Conservation (phyloP, 73 alveolate genomes). For the Urostyla sp. region DNA sequence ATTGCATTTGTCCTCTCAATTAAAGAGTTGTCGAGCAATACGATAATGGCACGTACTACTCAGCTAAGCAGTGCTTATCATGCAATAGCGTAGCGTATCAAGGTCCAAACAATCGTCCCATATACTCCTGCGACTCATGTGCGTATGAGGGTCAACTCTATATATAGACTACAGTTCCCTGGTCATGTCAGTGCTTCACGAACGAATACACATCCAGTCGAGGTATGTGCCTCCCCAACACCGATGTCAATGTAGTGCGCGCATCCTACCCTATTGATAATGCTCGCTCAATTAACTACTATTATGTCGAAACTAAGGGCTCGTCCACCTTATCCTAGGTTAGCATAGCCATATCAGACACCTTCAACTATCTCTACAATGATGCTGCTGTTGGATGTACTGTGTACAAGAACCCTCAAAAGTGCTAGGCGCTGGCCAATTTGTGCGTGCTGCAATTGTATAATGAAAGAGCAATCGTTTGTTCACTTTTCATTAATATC, state of each 20-base stretch:
- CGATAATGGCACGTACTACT: background rate
- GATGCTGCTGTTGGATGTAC: slow-evolving; percentile 79
- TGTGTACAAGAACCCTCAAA: slow-evolving; percentile 48
- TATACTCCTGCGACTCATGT: slow-evolving; percentile 38
- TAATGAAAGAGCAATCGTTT: slow-evolving; percentile 53
- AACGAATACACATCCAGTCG: background rate
- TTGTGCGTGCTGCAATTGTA: slow-evolving; percentile 75
- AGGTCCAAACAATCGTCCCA: slow-evolving; percentile 42
- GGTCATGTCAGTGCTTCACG: slow-evolving; percentile 40
- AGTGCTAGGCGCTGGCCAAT: slow-evolving; percentile 81
- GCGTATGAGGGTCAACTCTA: slow-evolving; percentile 33
- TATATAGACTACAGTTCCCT: background rate
- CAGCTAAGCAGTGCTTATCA: slow-evolving; percentile 2
- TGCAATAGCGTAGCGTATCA: slow-evolving; percentile 10
- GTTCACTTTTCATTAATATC: slow-evolving; percentile 41
- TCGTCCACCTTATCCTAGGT: slow-evolving; percentile 17
- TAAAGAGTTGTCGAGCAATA: slow-evolving; percentile 1
- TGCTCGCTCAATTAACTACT: slow-evolving; percentile 46
- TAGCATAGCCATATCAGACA: slow-evolving; percentile 42
- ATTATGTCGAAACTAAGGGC: slow-evolving; percentile 37
- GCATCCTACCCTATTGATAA: background rate
- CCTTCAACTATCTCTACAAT: slow-evolving; percentile 65
- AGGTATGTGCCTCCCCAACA: slow-evolving; percentile 41
- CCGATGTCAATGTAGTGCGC: slow-evolving; percentile 8
- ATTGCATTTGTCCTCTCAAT: slow-evolving; percentile 35